A percentile compares a stretch with the other conserved stretches of the same genome.
phyloP scores from a whole-genome alignment of 805 yeast species.

The Kodamaea jinghongensis region DNA sequence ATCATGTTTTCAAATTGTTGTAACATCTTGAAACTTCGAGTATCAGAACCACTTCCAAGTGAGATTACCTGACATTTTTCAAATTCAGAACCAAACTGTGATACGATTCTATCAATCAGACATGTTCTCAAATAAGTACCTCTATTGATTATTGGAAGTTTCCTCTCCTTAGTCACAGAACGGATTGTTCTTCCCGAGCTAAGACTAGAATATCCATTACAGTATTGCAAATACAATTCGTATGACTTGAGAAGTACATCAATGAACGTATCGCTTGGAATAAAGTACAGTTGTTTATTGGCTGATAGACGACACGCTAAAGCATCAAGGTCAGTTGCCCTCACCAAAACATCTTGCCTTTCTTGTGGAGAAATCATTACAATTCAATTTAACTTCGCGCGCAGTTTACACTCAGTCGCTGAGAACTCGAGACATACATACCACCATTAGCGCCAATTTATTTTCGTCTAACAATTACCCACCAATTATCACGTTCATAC shows the following conservation, averaged over 20 bases:
- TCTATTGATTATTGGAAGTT: conserved; percentile 65
- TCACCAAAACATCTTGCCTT: conserved; percentile 43
- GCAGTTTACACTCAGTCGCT: not conserved
- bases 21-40: conserved; percentile 56
- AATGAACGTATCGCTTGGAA: conserved; percentile 37
- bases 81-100: conserved; percentile 36
- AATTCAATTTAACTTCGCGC: not conserved
- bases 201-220: conserved; percentile 37
- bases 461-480: conserved; percentile 42
- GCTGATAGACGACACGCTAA: conserved; percentile 61
- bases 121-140: conserved; percentile 66
- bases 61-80: conserved; percentile 54
- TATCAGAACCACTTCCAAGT: conserved; percentile 81
- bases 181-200: conserved; percentile 41
- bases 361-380: conserved; percentile 33
- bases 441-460: conserved; percentile 2
- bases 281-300: conserved; percentile 45
- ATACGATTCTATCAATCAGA: conserved; percentile 47
- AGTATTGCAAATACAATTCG: conserved; percentile 34
- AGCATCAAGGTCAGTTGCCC: conserved; percentile 69
- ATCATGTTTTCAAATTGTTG: conserved; percentile 25
- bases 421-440: not conserved
- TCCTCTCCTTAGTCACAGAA: conserved; percentile 39
- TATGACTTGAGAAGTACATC: conserved; percentile 34
- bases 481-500: conserved; percentile 95